Conservation (phyloP, 78 protist species). For the Isochrysis galbana region DNA sequence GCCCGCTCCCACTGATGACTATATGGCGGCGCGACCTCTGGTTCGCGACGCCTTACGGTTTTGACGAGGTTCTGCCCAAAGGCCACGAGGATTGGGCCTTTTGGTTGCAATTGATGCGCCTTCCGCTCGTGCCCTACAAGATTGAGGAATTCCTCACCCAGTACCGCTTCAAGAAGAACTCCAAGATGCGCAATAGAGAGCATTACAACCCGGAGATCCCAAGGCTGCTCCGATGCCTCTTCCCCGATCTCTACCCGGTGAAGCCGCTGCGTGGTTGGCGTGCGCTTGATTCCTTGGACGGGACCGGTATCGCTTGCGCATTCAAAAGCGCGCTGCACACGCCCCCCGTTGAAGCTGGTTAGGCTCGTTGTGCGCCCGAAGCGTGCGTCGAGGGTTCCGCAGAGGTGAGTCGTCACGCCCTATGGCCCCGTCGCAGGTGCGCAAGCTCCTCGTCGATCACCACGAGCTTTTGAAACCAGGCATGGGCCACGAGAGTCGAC, state of each 20-base stretch:
- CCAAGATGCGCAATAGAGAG: conserved; percentile 24
- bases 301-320: too few relatives aligned
- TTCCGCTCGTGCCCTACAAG: not conserved
- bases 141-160: not conserved
- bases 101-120: not conserved
- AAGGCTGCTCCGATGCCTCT: not conserved
- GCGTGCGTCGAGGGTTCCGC: not conserved
- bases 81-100: conserved; percentile 37
- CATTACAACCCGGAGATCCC: not conserved
- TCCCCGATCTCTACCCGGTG: not conserved
- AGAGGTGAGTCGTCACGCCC: too few relatives aligned
- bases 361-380: not conserved
- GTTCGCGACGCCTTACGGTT: not conserved
- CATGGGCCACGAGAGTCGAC: not conserved
- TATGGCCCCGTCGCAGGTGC: not conserved
- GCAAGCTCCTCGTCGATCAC: conserved; percentile 27
- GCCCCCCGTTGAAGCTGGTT: not conserved
- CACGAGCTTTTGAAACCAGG: not conserved
- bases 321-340: not conserved
- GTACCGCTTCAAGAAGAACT: not conserved
- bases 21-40: not conserved
- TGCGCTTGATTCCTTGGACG: too few relatives aligned
- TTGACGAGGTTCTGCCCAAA: conserved; percentile 15
- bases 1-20: conserved; percentile 18
- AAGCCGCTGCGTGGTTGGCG: not conserved